A percentile compares a stretch with the other conserved stretches of the same genome.
Evolutionary conservation across 805 yeast species (phyloP).

Genomic region (Ogataea degrootiae): DNA sequence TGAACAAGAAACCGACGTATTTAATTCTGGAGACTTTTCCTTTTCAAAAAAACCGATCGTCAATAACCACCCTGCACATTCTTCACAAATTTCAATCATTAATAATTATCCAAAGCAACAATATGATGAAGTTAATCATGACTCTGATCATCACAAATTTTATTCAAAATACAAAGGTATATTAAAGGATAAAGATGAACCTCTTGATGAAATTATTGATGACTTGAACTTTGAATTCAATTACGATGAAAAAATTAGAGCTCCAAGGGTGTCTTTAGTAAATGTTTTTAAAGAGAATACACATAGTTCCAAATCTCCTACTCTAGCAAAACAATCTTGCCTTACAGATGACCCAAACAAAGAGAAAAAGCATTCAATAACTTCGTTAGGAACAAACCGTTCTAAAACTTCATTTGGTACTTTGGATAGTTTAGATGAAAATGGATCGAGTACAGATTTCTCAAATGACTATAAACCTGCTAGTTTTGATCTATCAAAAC

Average conservation of each 20-base stretch:
- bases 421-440: slow-evolving; percentile 17
- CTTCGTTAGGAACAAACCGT: slow-evolving; percentile 4
- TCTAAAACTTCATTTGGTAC: slow-evolving; percentile 12
- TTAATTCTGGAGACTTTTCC: slow-evolving; percentile 19
- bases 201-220: slow-evolving; percentile 23
- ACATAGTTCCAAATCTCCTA: neutral
- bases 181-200: slow-evolving; percentile 26
- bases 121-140: slow-evolving; percentile 25
- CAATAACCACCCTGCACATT: slow-evolving; percentile 8
- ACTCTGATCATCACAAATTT: slow-evolving; percentile 27
- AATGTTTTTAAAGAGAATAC: slow-evolving; percentile 18
- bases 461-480: slow-evolving; percentile 38
- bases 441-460: slow-evolving; percentile 1
- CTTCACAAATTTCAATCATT: slow-evolving; percentile 27
- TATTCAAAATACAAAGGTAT: slow-evolving; percentile 29
- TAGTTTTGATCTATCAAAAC: slow-evolving; percentile 39
- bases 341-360: neutral
- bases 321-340: neutral
- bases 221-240: slow-evolving; percentile 32
- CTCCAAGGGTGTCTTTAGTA: slow-evolving; percentile 44
- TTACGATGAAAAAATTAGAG: slow-evolving; percentile 51
- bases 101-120: slow-evolving; percentile 28
- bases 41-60: slow-evolving; percentile 27
- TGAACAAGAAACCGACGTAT: neutral
- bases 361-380: slow-evolving; percentile 5